These are phyloP conservation scores for Hymenoscyphus occultus DNA, from an alignment of 2,329 filamentous ascomycete species.

Conservation along the genomic window DNA sequence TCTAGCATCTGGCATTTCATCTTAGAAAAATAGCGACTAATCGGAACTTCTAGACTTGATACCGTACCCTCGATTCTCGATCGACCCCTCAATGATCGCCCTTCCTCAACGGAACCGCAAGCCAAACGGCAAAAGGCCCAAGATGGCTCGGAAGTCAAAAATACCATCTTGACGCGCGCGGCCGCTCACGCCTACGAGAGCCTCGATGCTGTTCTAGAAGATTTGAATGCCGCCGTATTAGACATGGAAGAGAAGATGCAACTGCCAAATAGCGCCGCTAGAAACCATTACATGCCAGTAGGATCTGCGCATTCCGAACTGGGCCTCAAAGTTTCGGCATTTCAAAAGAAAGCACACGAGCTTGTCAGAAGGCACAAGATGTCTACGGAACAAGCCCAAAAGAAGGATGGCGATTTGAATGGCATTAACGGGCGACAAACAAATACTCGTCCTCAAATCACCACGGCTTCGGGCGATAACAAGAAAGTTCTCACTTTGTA, in stretches of 20 bases:
- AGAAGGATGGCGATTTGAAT: slow-evolving; percentile 31
- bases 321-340: slow-evolving; percentile 37
- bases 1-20: slow-evolving; percentile 16
- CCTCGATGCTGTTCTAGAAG: slow-evolving; percentile 63
- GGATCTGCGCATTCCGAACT: slow-evolving; percentile 27
- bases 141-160: slow-evolving; percentile 40
- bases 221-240: slow-evolving; percentile 50
- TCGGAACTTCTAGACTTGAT: slow-evolving; percentile 48
- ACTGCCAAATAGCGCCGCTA: slow-evolving; percentile 33
- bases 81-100: slow-evolving; percentile 47
- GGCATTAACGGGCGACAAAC: slow-evolving; percentile 9
- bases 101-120: slow-evolving; percentile 49
- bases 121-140: slow-evolving; percentile 60
- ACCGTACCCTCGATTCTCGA: slow-evolving; percentile 53
- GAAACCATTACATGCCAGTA: slow-evolving; percentile 28
- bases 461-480: slow-evolving; percentile 43
- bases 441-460: slow-evolving; percentile 30
- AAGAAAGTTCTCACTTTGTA: slow-evolving; percentile 71
- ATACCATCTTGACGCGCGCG: slow-evolving; percentile 41
- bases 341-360: slow-evolving; percentile 61
- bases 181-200: slow-evolving; percentile 51
- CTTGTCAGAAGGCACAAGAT: slow-evolving; percentile 60
- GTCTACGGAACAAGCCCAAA: slow-evolving; percentile 43
- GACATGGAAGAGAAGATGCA: slow-evolving; percentile 49
- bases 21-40: slow-evolving; percentile 30